Percentiles rank a stretch among this genome's conserved stretches.
These are phyloP conservation scores for Hypocreales sp. DNA, from an alignment of 2,329 filamentous ascomycete genomes.

Conservation along the genomic window DNA sequence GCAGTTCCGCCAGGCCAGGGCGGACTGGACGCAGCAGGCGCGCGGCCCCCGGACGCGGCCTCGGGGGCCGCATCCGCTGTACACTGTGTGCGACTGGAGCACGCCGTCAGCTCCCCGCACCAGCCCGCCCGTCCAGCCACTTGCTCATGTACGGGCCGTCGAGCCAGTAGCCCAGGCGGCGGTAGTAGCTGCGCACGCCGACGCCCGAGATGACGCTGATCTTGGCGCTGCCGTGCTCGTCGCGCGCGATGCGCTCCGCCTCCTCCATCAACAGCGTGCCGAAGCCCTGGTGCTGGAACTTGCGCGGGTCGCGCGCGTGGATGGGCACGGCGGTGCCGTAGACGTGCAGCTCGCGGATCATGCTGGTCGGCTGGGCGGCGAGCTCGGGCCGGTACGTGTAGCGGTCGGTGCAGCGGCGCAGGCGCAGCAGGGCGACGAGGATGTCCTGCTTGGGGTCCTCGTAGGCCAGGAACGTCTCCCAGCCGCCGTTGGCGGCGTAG, in stretches of 20 bases:
- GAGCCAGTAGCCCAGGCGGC: slow-evolving; percentile 79
- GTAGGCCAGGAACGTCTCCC: slow-evolving; percentile 97
- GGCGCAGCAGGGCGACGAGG: slow-evolving; percentile 72
- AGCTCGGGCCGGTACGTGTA: slow-evolving; percentile 90
- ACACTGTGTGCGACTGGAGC: too few species aligned
- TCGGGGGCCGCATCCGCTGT: too few species aligned
- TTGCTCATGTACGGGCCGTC: slow-evolving; percentile 79
- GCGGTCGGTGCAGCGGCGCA: slow-evolving; percentile 80
- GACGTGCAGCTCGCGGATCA: slow-evolving; percentile 90
- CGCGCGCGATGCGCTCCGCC: slow-evolving; percentile 83
- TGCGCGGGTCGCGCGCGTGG: slow-evolving; percentile 84
- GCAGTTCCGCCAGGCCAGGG: too few species aligned
- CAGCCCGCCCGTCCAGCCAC: slow-evolving; percentile 35
- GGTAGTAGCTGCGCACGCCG: slow-evolving; percentile 89
- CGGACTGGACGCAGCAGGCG: too few species aligned
- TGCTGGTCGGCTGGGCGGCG: slow-evolving; percentile 69
- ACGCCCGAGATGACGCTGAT: slow-evolving; percentile 97
- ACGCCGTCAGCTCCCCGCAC: too few species aligned
- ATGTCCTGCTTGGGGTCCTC: slow-evolving; percentile 99
- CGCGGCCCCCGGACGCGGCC: too few species aligned
- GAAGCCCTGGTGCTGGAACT: slow-evolving; percentile 97
- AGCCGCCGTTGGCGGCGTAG: slow-evolving; percentile 89
- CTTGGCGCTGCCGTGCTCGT: slow-evolving; percentile 88
- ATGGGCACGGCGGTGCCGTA: slow-evolving; percentile 97
- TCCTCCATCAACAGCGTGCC: slow-evolving; percentile 96